A percentile compares a stretch with the other conserved stretches of the same genome.
phyloP scores from a whole-genome alignment of 2,329 filamentous ascomycete genomes.

The Aureobasidium lini region DNA sequence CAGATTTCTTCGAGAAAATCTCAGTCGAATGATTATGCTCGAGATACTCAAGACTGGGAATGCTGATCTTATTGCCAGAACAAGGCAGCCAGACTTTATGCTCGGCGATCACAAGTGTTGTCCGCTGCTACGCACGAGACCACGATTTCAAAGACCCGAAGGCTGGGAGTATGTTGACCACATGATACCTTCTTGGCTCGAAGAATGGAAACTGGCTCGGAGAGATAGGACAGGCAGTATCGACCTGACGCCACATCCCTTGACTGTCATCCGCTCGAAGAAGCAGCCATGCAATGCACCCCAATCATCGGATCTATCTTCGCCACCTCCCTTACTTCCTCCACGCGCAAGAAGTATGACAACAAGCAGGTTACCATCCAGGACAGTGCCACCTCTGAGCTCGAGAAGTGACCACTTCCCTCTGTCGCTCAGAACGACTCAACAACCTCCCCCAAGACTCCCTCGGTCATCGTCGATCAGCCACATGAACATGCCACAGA shows the following conservation, averaged over 20 bases:
- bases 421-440: not conserved
- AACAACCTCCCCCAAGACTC: not conserved
- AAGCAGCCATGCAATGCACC: too few species aligned
- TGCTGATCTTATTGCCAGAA: not conserved
- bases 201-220: not conserved
- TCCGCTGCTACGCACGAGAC: not conserved
- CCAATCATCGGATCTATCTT: not conserved
- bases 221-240: not conserved
- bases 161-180: conserved; percentile 10
- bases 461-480: not conserved
- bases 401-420: not conserved
- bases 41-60: conserved; percentile 3
- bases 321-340: not conserved
- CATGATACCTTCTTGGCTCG: conserved; percentile 10
- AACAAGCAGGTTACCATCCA: not conserved
- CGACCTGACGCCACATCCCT: not conserved
- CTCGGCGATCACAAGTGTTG: not conserved
- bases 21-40: not conserved
- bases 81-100: not conserved
- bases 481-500: too few species aligned
- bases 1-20: not conserved
- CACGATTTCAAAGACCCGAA: not conserved
- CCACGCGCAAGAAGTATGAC: not conserved
- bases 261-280: not conserved
- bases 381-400: not conserved